A percentile compares a stretch with the other conserved stretches of the same genome.
Conservation (phyloP, 1,284 basidiomycete species). For the Trichosporon sp. region DNA sequence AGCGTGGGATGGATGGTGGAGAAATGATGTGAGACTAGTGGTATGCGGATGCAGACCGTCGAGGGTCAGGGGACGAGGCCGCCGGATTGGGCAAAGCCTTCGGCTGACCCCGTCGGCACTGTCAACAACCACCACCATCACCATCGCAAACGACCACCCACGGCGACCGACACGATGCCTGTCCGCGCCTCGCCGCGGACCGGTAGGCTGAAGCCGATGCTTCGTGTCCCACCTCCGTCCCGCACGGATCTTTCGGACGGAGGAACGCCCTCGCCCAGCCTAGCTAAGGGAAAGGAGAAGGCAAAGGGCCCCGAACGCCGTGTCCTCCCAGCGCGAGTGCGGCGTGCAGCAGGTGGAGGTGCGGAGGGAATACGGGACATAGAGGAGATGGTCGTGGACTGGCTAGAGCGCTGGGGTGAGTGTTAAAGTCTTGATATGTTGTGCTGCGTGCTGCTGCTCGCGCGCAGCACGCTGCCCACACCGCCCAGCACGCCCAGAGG, state of each 20-base stretch:
- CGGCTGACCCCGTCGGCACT: neutral
- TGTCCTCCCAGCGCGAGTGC: conserved; percentile 68
- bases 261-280: neutral
- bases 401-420: conserved; percentile 69
- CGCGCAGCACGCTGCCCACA: conserved; percentile 12
- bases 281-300: neutral
- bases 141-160: conserved; percentile 5
- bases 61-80: neutral
- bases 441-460: conserved; percentile 4
- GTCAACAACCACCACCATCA: neutral
- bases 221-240: neutral
- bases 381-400: conserved; percentile 77
- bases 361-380: conserved; percentile 56
- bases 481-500: neutral
- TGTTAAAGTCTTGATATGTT: conserved; percentile 21
- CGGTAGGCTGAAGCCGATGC: neutral
- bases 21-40: neutral
- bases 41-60: neutral
- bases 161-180: conserved; percentile 7
- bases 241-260: neutral
- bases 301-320: conserved; percentile 55
- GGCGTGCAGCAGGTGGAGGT: conserved; percentile 65
- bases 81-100: neutral
- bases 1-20: neutral
- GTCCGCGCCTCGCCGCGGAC: conserved; percentile 5